Conservation (phyloP, 1,284 basidiomycete species). For the Porphyrellus sp. region DNA sequence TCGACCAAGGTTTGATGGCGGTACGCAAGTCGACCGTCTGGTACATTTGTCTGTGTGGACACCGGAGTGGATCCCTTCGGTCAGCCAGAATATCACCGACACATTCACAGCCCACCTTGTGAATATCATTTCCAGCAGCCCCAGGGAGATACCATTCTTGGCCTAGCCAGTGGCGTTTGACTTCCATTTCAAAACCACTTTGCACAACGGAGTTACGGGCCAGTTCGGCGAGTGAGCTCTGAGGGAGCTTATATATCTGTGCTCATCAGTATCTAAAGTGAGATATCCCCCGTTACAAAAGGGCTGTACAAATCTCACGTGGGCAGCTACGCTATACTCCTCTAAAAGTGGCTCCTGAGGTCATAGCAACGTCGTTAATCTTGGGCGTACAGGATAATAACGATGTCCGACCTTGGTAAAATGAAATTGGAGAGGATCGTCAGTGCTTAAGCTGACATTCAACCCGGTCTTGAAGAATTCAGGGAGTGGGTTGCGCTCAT, state of each 20-base stretch:
- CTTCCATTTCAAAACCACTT: conserved; percentile 98
- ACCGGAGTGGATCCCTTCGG: conserved; percentile 2
- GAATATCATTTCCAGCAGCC: conserved; percentile 85
- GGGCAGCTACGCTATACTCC: conserved; percentile 97
- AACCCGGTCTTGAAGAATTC: conserved; percentile 96
- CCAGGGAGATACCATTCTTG: conserved; percentile 88
- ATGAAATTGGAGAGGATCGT: conserved; percentile 94
- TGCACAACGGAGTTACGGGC: conserved; percentile 96
- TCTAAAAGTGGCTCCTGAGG: conserved; percentile 88
- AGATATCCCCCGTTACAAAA: neutral
- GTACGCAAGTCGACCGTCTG: conserved; percentile 84
- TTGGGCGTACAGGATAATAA: neutral
- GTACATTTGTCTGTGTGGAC: conserved; percentile 85
- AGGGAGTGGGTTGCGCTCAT: conserved; percentile 96
- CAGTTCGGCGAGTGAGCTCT: conserved; percentile 82
- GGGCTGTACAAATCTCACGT: conserved; percentile 50
- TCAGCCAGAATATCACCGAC: conserved; percentile 12
- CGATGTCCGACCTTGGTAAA: conserved; percentile 75
- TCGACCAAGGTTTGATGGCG: conserved; percentile 87
- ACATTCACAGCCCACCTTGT: conserved; percentile 58
- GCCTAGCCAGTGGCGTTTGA: conserved; percentile 97
- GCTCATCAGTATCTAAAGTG: neutral
- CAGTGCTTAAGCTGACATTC: conserved; percentile 96
- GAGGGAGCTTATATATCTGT: conserved; percentile 89
- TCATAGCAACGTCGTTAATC: neutral